Evolutionary conservation across 2,329 filamentous ascomycete genomes (phyloP).

Genomic region (Cercospora brassicicola): DNA sequence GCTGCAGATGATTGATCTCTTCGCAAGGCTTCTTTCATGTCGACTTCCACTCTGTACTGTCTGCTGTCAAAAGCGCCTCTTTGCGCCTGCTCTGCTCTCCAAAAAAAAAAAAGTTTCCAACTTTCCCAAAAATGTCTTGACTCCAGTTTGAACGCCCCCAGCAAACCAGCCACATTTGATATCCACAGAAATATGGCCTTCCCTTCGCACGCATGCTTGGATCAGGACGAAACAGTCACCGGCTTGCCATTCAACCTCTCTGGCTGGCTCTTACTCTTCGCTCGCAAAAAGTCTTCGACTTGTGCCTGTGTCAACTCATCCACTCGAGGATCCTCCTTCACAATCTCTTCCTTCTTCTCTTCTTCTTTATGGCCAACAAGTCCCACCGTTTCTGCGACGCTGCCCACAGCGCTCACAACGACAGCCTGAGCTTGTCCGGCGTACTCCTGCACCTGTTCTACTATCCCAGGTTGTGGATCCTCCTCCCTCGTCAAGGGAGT

Average conservation of each 20-base stretch:
- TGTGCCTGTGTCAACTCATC: conserved; percentile 35
- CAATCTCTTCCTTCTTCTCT: conserved; percentile 16
- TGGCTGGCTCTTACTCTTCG: conserved; percentile 28
- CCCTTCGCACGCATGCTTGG: too few species aligned
- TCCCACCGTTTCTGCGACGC: conserved; percentile 40
- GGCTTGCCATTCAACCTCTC: conserved; percentile 11
- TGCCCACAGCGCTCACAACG: conserved; percentile 31
- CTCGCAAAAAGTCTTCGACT: conserved; percentile 42
- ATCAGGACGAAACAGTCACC: not conserved
- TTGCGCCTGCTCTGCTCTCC: not conserved
- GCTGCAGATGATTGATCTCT: not conserved
- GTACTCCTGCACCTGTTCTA: conserved; percentile 48
- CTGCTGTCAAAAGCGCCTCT: not conserved
- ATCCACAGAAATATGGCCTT: not conserved
- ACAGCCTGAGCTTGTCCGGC: conserved; percentile 34
- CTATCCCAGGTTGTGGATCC: conserved; percentile 38
- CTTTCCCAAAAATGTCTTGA: not conserved
- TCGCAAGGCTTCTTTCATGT: not conserved
- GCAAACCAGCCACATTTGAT: not conserved
- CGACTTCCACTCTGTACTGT: not conserved
- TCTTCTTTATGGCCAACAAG: conserved; percentile 33
- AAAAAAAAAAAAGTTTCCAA: not conserved
- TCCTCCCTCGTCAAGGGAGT: conserved; percentile 39
- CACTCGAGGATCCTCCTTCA: conserved; percentile 35
- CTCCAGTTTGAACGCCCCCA: not conserved